Evolutionary conservation across 1,139 yeast species (phyloP), one percentile per base, ranked within the genome.

Genomic region (Taphrina confusa): DNA sequence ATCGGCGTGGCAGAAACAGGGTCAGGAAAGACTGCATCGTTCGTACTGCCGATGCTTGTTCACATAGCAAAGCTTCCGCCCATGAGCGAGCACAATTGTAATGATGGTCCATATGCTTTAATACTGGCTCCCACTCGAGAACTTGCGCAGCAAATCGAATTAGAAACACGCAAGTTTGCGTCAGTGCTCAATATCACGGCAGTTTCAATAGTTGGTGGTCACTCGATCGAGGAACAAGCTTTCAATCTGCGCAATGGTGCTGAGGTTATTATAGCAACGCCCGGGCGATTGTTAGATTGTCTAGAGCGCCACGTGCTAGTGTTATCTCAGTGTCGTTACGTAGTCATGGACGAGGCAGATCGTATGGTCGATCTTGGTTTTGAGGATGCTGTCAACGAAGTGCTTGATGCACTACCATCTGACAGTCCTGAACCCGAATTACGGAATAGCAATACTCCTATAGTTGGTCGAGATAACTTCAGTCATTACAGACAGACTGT

Each of bases 1-100:
- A 78, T 91, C 25, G 97, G 96, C 25, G 81, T 91, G n/a, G 97
- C 97, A 0, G 92, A 90, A 66, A 92, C 98, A 0, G 98, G 97
- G 23, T 87, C 96, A 0, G 98, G 97, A 69, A 92, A 92, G 70
- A 92, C 98, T 0, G 76, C 90, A 28, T 87, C 95, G 8, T 92
- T 85, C 72, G 74, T 87, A 27, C 73, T 91, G 1, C 97, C 98
- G 0, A 73, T 89, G 56, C 69, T 89, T 4, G 71, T 82, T 3
- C 84, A 84, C 65, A 74, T 88, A 11, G 65, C 80, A 61, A 78
- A 77, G 44, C 65, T 77, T n/a, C 79, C 81, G 0, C 67, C 72
- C 34, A 62, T 80, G 39, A 74, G 75, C 54, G 73, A 71, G 4
- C 63, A 70, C 28, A 73, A 75, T 4, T 74, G 74, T 42, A 68